Base-by-base conservation (phyloP, 257 asterid species). In the Voacanga thouarsii region DNA sequence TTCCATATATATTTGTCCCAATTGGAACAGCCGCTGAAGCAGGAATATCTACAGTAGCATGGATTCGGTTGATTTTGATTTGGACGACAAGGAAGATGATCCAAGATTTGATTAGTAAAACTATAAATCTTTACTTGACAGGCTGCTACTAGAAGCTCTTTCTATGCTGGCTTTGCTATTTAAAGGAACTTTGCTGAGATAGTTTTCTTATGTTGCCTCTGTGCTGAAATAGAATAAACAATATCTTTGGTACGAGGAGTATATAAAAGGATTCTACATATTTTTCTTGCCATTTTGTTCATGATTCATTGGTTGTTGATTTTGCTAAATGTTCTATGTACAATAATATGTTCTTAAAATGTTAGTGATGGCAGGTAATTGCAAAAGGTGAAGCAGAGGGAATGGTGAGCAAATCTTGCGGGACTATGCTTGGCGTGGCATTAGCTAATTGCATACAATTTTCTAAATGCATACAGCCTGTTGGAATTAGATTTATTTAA, bases 341-440 rank as follows among this genome's bases (percentile, higher is more conserved):
- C 45, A 53, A 66, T 66, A 51, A n/a, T 76, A n/a, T 63, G 64
- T 83, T 79, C 77, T 75, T 63, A 85, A 39, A 71, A 81, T 44
- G 53, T 81, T 51, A 67, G 43, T 75, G 64, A 39, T 84, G 79
- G 68, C 92, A 95, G 98, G 98, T 95, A 78, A 95, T 95, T 86
- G 99, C 99, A 18, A 93, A 95, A 85, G 98, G 99, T 83, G 99
- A 95, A 88, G 98, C 98, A 84, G 98, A 93, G 84, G 99, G 99
- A 83, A 95, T 95, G 99, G 96, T 95, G 91, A 95, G 98, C 98
- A 95, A 95, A 87, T 91, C 92, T 78, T 64, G 91, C 41, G 99
- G 99, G 78, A 95, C 93, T 71, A 82, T 84, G 92, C 92, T 93
- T 75, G 96, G n/a, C n/a, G n/a, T n/a, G n/a, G n/a, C 89, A 47